Conservation (phyloP, 208 protist genomes). For the Leishmania arabica region DNA sequence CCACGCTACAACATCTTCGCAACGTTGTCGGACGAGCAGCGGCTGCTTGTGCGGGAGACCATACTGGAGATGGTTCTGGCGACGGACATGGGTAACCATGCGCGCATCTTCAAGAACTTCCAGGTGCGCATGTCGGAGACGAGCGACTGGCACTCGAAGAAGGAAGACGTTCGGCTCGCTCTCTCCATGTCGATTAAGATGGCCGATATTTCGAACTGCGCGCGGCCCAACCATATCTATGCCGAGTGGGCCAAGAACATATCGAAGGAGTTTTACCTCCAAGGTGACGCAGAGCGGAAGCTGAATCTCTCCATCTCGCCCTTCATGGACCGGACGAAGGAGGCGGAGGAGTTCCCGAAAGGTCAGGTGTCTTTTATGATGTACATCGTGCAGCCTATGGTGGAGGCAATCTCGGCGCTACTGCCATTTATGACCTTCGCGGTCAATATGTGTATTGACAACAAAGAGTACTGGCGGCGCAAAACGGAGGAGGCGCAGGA, state of each 20-base stretch:
- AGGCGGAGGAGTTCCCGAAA: conserved; percentile 81
- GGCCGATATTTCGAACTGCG: conserved; percentile 95
- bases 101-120: conserved; percentile 86
- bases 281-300: conserved; percentile 91
- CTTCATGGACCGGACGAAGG: conserved; percentile 92
- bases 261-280: conserved; percentile 92
- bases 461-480: conserved; percentile 84
- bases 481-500: conserved; percentile 35
- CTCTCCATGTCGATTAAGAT: conserved; percentile 94
- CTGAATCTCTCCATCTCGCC: conserved; percentile 87
- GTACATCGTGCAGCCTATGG: conserved; percentile 91
- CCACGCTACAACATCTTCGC: conserved; percentile 87
- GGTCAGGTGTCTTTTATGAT: conserved; percentile 94
- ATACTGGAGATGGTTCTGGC: conserved; percentile 94
- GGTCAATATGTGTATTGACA: conserved; percentile 76
- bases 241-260: conserved; percentile 93
- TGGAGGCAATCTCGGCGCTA: conserved; percentile 84
- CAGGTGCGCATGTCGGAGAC: conserved; percentile 72
- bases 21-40: conserved; percentile 74
- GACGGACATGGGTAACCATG: conserved; percentile 95
- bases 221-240: conserved; percentile 87
- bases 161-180: conserved; percentile 88
- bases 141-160: conserved; percentile 72
- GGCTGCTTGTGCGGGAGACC: conserved; percentile 78
- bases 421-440: conserved; percentile 85